Conservation (phyloP, 495 filamentous ascomycete genomes). For the Aspergillus conjunctus region DNA sequence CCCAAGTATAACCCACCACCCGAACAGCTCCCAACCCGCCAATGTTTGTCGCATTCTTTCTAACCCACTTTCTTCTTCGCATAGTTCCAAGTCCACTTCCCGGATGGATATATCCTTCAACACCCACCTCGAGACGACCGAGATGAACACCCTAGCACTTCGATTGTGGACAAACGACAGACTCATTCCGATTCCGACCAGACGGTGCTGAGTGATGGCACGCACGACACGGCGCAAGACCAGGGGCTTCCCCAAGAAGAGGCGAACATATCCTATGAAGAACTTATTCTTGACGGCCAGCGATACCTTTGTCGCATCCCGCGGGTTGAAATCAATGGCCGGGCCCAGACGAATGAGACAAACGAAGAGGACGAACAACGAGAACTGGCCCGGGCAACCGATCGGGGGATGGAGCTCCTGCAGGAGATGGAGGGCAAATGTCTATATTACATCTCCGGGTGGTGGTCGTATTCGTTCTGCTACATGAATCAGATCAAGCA, state of each 20-base stretch:
- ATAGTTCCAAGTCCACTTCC: conserved; percentile 82
- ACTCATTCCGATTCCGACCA: conserved; percentile 26
- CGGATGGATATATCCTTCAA: conserved; percentile 73
- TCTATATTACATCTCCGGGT: conserved; percentile 87
- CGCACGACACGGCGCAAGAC: conserved; percentile 15
- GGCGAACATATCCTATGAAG: conserved; percentile 39
- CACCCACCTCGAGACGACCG: conserved; percentile 64
- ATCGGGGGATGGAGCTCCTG: conserved; percentile 87
- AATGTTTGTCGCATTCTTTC: not conserved
- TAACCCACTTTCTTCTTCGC: conserved; percentile 5
- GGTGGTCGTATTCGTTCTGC: conserved; percentile 98
- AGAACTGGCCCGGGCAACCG: conserved; percentile 80
- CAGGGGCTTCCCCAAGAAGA: conserved; percentile 6
- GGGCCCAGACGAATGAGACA: conserved; percentile 53
- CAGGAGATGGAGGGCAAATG: conserved; percentile 83
- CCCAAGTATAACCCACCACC: conserved; percentile 63
- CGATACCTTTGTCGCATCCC: conserved; percentile 87
- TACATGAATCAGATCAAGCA: conserved; percentile 86
- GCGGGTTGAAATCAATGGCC: conserved; percentile 53
- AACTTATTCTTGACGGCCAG: conserved; percentile 67
- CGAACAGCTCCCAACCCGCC: conserved; percentile 5
- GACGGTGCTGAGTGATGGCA: conserved; percentile 26
- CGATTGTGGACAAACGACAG: conserved; percentile 17
- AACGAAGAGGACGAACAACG: conserved; percentile 72
- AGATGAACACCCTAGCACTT: conserved; percentile 32